Evolutionary conservation across 2,329 filamentous ascomycete genomes (phyloP).

Genomic region (Pyrenophora teres): DNA sequence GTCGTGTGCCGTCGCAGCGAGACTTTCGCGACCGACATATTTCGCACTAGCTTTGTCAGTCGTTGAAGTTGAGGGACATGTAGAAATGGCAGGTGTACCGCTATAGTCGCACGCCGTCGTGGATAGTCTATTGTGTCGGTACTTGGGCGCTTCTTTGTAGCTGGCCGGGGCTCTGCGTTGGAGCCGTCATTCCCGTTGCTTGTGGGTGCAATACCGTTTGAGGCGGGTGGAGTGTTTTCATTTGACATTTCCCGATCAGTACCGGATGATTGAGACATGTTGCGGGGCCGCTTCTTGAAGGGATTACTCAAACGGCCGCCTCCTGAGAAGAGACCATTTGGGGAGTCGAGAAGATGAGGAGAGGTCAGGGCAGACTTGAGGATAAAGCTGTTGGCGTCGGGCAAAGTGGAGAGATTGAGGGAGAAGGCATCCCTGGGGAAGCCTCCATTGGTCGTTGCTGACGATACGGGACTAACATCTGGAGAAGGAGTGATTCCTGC

Average conservation of each 20-base stretch:
- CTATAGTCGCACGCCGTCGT: constrained; percentile 49
- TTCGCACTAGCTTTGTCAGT: constrained; percentile 66
- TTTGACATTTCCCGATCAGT: constrained; percentile 48
- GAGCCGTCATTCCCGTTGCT: constrained; percentile 35
- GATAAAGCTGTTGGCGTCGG: constrained; percentile 44
- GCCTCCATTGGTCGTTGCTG: constrained; percentile 47
- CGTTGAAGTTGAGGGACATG: not conserved
- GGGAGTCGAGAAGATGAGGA: constrained; percentile 47
- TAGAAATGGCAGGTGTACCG: constrained; percentile 33
- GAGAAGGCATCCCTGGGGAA: constrained; percentile 48
- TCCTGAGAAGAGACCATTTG: constrained; percentile 42
- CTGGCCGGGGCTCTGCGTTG: constrained; percentile 32
- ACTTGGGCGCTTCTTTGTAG: constrained; percentile 46
- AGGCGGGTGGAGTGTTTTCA: constrained; percentile 34
- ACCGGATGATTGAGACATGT: constrained; percentile 51
- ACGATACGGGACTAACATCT: constrained; percentile 51
- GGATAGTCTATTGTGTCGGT: constrained; percentile 52
- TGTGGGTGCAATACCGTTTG: constrained; percentile 38
- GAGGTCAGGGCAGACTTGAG: constrained; percentile 47
- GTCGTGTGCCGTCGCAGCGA: constrained; percentile 76
- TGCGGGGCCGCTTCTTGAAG: constrained; percentile 48
- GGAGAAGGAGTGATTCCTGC: constrained; percentile 47
- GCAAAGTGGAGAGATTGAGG: constrained; percentile 47
- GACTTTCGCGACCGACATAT: constrained; percentile 81
- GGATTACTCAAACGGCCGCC: constrained; percentile 34